Evolutionary conservation across 345 rosid genomes (phyloP).

Genomic region (Citrus glauca): DNA sequence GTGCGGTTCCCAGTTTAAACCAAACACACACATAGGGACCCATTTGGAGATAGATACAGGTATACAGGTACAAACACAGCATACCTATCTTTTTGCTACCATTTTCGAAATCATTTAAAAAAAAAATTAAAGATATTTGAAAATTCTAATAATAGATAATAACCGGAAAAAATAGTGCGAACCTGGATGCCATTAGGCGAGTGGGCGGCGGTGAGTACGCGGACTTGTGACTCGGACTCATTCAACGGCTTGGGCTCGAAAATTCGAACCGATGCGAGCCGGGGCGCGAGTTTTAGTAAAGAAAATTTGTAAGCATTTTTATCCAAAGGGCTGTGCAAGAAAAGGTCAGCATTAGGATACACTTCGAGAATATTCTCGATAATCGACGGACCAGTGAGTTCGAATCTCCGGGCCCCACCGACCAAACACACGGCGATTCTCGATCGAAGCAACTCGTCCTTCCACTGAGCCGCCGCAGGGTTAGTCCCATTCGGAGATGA

Average conservation of each 20-base stretch:
- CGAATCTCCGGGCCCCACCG: slow-evolving; percentile 90
- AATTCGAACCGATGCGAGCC: slow-evolving; percentile 68
- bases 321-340: slow-evolving; percentile 74
- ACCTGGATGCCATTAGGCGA: slow-evolving; percentile 98
- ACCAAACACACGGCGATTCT: slow-evolving; percentile 89
- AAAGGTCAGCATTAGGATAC: slow-evolving; percentile 85
- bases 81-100: neutral
- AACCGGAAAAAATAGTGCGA: slow-evolving; percentile 11
- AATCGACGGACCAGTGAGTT: slow-evolving; percentile 86
- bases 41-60: too few species aligned
- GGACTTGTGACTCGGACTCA: slow-evolving; percentile 48
- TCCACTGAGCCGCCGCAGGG: slow-evolving; percentile 4
- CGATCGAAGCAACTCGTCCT: slow-evolving; percentile 31
- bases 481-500: neutral
- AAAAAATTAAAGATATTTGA: too few species aligned
- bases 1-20: neutral
- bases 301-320: slow-evolving; percentile 61
- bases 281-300: slow-evolving; percentile 55
- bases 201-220: slow-evolving; percentile 70
- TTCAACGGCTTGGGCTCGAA: slow-evolving; percentile 46
- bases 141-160: too few species aligned
- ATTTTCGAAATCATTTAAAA: neutral
- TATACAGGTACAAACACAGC: neutral
- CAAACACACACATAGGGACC: neutral
- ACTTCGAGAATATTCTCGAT: slow-evolving; percentile 54